phyloP scores from a whole-genome alignment of 208 protist species.

The Trypanosomatidae sp. region DNA sequence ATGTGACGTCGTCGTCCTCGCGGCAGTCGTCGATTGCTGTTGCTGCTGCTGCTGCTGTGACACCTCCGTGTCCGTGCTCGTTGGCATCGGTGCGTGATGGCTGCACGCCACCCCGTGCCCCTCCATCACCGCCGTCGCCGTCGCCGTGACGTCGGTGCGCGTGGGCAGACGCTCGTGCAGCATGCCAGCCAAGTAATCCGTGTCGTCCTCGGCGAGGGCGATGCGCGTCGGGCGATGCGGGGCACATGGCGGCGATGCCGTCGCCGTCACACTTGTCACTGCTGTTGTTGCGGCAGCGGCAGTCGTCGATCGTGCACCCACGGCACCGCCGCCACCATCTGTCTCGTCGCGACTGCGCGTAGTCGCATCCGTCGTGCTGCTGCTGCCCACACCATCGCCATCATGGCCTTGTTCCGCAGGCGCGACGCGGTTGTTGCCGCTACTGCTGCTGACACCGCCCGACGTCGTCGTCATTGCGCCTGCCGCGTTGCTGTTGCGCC shows the following conservation, averaged over 20 bases:
- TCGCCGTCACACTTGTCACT: neutral
- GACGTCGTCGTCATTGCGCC: neutral
- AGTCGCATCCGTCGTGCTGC: neutral
- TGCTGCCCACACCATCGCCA: no score
- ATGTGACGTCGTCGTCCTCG: neutral
- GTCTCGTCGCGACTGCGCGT: neutral
- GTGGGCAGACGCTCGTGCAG: conserved; percentile 10
- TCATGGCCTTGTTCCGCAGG: no score
- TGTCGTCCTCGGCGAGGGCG: conserved; percentile 23
- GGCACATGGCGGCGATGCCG: neutral
- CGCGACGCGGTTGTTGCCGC: no score
- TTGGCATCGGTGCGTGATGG: no score
- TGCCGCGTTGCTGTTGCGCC: neutral
- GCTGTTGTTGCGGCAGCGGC: neutral
- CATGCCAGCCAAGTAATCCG: conserved; percentile 22
- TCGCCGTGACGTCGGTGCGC: neutral
- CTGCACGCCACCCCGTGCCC: no score
- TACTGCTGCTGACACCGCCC: no score
- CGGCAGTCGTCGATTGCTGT: no score
- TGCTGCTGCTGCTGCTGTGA: no score
- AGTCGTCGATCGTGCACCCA: no score
- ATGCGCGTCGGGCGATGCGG: conserved; percentile 17
- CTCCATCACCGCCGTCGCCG: neutral
- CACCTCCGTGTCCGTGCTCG: no score
- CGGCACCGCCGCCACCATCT: neutral